Percentiles rank a stretch among this genome's conserved stretches.
Conservation (phyloP, 2,329 filamentous ascomycete genomes). For the Curvularia sp. region DNA sequence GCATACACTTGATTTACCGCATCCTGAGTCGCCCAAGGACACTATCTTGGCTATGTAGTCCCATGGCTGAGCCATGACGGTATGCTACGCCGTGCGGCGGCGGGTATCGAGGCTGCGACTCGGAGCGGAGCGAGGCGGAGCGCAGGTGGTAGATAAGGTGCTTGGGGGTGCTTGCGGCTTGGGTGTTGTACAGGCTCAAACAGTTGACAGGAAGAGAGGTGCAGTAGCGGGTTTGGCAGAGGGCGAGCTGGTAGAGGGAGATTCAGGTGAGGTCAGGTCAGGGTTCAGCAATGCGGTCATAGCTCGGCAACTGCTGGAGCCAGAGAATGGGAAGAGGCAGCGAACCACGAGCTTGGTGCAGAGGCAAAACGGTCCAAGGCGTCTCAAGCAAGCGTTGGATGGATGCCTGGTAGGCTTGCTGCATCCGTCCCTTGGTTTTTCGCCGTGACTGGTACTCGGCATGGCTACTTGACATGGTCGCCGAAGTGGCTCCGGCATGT, state of each 20-base stretch:
- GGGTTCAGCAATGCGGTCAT: conserved; percentile 28
- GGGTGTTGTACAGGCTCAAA: not conserved
- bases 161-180: too few relatives aligned
- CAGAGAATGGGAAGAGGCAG: not conserved
- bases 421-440: not conserved
- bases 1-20: conserved; percentile 80
- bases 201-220: not conserved
- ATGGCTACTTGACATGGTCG: not conserved
- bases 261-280: conserved; percentile 14
- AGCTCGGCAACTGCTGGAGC: conserved; percentile 21
- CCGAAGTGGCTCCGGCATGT: not conserved
- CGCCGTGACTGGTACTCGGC: not conserved
- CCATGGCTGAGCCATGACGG: conserved; percentile 72
- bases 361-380: not conserved
- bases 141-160: not conserved
- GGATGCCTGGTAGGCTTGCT: not conserved
- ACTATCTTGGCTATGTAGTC: conserved; percentile 99
- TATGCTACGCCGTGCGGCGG: conserved; percentile 16
- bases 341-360: conserved; percentile 4
- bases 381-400: not conserved
- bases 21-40: conserved; percentile 94
- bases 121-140: not conserved
- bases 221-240: conserved; percentile 3
- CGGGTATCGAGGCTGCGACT: not conserved
- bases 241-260: conserved; percentile 13